Base-by-base conservation (phyloP, 306 rosid species). In the Hylodesmum podocarpum region DNA sequence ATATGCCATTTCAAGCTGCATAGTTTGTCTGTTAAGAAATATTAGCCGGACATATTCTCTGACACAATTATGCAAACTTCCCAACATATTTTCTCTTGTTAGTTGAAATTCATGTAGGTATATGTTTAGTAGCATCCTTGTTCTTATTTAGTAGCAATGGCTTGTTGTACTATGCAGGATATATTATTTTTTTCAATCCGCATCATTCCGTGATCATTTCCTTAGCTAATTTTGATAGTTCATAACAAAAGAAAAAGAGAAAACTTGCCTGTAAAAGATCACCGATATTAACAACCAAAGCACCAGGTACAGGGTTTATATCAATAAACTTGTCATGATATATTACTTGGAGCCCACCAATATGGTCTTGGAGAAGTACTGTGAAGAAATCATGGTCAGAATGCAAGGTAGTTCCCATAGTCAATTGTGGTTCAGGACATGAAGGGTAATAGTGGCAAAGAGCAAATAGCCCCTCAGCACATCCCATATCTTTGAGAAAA, bases 191-290 rank as follows among this genome's bases (percentile, higher is more conserved):
- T n/a, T n/a, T n/a, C n/a, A n/a, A n/a, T n/a, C n/a, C n/a, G n/a
- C n/a, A n/a, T n/a, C n/a, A n/a, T n/a, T n/a, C 41, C 67, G n/a
- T 15, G 14, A 33, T 31, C 12, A 29, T 31, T 29, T 61, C 22
- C n/a, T 61, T 5, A 13, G 16, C 6, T 33, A 34, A 34, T 1
- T 34, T n/a, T 33, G 3, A 16, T 34, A 27, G 9, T n/a, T 18
- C n/a, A 29, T 6, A 9, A 14, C 19, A 57, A 1, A 10, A n/a
- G 21, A 22, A 47, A 25, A 37, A 54, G 14, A 70, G 24, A 27
- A 67, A 51, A 69, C 73, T n/a, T 83, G 64, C 86, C 86, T 78
- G 86, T n/a, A 83, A 37, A 21, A 83, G 16, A 24, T 83, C 83
- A 8, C 77, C 86, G 21, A 83, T 28, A 55, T 83, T 83, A n/a